Evolutionary conservation across 2,329 filamentous ascomycete species (phyloP).

Genomic region (Sphaceloma murrayae): DNA sequence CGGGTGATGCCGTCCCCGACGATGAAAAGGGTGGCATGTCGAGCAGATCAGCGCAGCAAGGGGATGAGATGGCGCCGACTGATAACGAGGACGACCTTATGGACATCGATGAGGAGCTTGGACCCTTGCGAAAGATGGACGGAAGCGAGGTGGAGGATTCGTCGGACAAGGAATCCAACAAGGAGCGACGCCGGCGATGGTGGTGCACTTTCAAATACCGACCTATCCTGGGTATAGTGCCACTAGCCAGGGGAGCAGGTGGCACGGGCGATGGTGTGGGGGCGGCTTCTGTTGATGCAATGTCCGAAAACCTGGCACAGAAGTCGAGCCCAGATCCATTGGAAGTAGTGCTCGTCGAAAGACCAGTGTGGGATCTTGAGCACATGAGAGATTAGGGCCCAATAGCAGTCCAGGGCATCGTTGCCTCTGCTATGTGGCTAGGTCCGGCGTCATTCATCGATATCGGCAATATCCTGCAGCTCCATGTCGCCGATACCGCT

Average conservation of each 20-base stretch:
- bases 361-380: slow-evolving; percentile 43
- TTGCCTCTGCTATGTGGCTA: too few species aligned
- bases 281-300: not conserved
- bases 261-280: slow-evolving; percentile 23
- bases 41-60: slow-evolving; percentile 28
- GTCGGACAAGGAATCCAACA: slow-evolving; percentile 25
- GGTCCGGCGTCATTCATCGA: too few species aligned
- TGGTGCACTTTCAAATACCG: slow-evolving; percentile 93
- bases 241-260: slow-evolving; percentile 42
- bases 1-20: slow-evolving; percentile 43
- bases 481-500: too few species aligned
- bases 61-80: too few species aligned
- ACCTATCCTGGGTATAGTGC: slow-evolving; percentile 71
- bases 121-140: slow-evolving; percentile 28
- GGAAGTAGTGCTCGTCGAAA: slow-evolving; percentile 82
- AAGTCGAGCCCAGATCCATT: slow-evolving; percentile 32
- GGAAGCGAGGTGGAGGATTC: slow-evolving; percentile 24
- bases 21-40: slow-evolving; percentile 25
- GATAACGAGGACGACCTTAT: slow-evolving; percentile 34
- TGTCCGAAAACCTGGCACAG: not conserved
- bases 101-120: slow-evolving; percentile 32
- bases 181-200: slow-evolving; percentile 31
- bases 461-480: too few species aligned
- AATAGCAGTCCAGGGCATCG: too few species aligned
- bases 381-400: slow-evolving; percentile 14